Base-by-base conservation (phyloP, 73 alveolate species). In the Urostyla sp. region DNA sequence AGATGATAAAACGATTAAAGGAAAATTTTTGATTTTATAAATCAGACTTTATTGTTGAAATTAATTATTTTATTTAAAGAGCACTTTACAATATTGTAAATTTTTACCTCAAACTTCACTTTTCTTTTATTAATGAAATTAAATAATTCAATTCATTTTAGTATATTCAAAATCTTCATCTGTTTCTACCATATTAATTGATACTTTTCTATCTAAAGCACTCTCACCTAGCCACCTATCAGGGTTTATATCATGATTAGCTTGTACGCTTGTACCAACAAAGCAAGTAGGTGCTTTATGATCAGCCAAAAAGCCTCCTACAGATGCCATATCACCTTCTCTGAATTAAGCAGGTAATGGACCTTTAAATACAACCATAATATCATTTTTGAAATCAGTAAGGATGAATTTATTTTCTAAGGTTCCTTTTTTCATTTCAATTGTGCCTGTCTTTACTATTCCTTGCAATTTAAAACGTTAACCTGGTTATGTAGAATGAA, bases 271-370 rank as follows among this genome's bases (percentile, higher is more conserved):
- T 0, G 85, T 69, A 16, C 60, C 75, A 5, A 80, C 34, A 34
- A 67, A 80, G 10, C n/a, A 16, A 34, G 86, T 82, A 0, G 91
- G 91, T 38, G 52, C 45, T 48, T 83, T 69, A 32, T 20, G 82
- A 35, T 83, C 92, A 6, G 92, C 92, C 40, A 83, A 56, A 35
- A 73, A 83, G 6, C 92, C 92, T 0, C 92, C 92, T 6, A 72
- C 15, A 31, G 63, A 20, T 7, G 85, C 75, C 92, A 83, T 83
- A 56, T 83, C 92, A 0, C 92, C 92, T 52, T 83, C 92, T 23
- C 87, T 53, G 46, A 83, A 83, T 13, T 87, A 40, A 31, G 48
- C 24, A 1, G 92, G 92, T 4, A 83, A 44, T 7, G 80, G 46
- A 3, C 92, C 92, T 67, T 83, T 83, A 38, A 49, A 83, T 31